Percentiles rank a stretch among this genome's conserved stretches.
Conservation (phyloP, 352 stramenopile genomes). For the Phytophthora pistaciae region DNA sequence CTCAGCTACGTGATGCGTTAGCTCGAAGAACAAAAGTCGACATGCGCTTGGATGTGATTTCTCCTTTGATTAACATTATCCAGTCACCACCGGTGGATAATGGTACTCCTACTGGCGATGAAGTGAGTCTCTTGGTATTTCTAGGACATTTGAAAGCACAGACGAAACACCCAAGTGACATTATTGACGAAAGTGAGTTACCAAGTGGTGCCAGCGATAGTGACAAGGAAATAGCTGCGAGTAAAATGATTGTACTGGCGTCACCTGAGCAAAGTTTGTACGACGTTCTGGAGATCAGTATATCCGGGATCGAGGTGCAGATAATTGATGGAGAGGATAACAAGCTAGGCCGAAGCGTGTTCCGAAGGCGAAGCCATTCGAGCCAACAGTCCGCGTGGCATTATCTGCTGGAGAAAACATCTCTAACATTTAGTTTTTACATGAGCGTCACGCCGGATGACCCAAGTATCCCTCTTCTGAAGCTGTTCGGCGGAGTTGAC, state of each 20-base stretch:
- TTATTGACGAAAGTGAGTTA: slow-evolving; percentile 18
- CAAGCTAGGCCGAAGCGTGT: slow-evolving; percentile 15
- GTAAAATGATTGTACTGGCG: slow-evolving; percentile 22
- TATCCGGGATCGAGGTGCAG: slow-evolving; percentile 85
- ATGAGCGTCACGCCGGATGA: slow-evolving; percentile 84
- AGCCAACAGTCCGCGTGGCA: slow-evolving; percentile 47
- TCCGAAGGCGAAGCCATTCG: slow-evolving; percentile 25
- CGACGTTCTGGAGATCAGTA: slow-evolving; percentile 78
- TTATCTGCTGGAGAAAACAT: slow-evolving; percentile 83
- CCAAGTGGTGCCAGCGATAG: slow-evolving; percentile 11
- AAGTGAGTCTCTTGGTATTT: slow-evolving; percentile 75
- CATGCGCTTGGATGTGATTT: slow-evolving; percentile 82
- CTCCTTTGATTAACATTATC: slow-evolving; percentile 79
- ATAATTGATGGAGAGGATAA: slow-evolving; percentile 47
- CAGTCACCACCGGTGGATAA: slow-evolving; percentile 48
- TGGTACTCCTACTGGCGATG: slow-evolving; percentile 24
- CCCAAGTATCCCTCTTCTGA: slow-evolving; percentile 79
- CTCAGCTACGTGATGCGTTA: slow-evolving; percentile 77
- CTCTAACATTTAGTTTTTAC: slow-evolving; percentile 74
- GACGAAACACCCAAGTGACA: slow-evolving; percentile 51
- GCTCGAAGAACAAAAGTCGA: slow-evolving; percentile 76
- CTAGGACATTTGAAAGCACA: slow-evolving; percentile 77
- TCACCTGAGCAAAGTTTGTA: slow-evolving; percentile 65
- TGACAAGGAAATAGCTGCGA: slow-evolving; percentile 7
- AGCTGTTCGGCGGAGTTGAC: slow-evolving; percentile 76